phyloP scores from a whole-genome alignment of 2,329 filamentous ascomycete species.

The Tolypocladium capitatum region DNA sequence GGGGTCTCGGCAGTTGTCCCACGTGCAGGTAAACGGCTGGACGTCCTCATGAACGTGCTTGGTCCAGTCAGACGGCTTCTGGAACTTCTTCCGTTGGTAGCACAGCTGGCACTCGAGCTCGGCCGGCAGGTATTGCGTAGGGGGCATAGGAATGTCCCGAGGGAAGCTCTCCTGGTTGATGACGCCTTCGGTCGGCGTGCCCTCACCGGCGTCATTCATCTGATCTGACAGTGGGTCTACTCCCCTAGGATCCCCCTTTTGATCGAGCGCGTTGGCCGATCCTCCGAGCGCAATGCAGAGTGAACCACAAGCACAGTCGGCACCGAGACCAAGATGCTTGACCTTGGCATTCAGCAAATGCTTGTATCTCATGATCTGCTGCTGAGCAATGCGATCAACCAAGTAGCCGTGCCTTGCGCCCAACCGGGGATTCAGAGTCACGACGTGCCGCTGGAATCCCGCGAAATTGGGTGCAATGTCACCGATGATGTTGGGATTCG shows the following conservation, averaged over 20 bases:
- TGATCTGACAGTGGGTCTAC: constrained; percentile 42
- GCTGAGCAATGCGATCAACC: constrained; percentile 68
- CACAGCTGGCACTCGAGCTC: constrained; percentile 85
- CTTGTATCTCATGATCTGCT: constrained; percentile 71
- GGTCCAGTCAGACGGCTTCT: constrained; percentile 91
- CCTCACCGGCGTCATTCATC: constrained; percentile 45
- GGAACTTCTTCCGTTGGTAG: constrained; percentile 71
- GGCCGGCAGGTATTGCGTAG: constrained; percentile 62
- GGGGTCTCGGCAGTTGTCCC: constrained; percentile 65
- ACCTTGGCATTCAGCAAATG: constrained; percentile 56
- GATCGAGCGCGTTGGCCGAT: constrained; percentile 46
- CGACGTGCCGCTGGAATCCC: constrained; percentile 65
- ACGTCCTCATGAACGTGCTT: constrained; percentile 93
- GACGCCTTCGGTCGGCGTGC: constrained; percentile 54
- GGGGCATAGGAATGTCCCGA: constrained; percentile 67
- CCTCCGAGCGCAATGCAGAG: constrained; percentile 58
- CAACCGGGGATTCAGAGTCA: constrained; percentile 61
- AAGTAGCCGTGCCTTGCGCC: constrained; percentile 43
- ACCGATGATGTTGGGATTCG: constrained; percentile 51
- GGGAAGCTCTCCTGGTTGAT: constrained; percentile 67
- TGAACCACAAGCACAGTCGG: constrained; percentile 45
- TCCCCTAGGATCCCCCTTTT: constrained; percentile 44
- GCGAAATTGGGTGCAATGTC: constrained; percentile 58
- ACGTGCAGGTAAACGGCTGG: constrained; percentile 87
- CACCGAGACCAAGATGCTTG: constrained; percentile 52